Evolutionary conservation across 31 red algal species (phyloP).

Genomic region (Odonthalia washingtoniensis): DNA sequence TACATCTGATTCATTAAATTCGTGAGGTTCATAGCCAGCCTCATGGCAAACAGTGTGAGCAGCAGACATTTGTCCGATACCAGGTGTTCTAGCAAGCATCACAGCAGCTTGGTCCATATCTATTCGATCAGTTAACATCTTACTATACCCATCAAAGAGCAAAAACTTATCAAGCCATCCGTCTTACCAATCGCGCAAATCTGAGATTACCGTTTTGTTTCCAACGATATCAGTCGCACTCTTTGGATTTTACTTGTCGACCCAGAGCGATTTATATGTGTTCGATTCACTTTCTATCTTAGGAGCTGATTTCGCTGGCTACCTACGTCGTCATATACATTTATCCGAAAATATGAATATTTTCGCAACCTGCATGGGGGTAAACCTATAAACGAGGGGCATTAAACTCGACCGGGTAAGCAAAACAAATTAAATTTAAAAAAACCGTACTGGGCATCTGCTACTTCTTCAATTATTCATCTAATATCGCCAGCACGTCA

Average conservation of each 20-base stretch:
- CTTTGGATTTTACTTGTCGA: slow-evolving; percentile 87
- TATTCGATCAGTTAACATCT: slow-evolving; percentile 50
- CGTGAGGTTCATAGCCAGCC: slow-evolving; percentile 82
- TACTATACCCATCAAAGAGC: slow-evolving; percentile 45
- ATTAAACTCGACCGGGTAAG: too few relatives aligned
- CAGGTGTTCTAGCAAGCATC: slow-evolving; percentile 89
- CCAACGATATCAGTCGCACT: slow-evolving; percentile 64
- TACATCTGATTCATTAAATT: slow-evolving; percentile 94
- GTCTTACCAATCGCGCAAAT: slow-evolving; percentile 72
- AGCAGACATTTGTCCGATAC: slow-evolving; percentile 88
- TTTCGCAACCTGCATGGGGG: too few relatives aligned
- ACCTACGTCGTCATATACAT: too few relatives aligned
- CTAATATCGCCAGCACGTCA: too few relatives aligned
- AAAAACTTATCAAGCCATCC: slow-evolving; percentile 62
- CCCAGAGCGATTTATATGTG: slow-evolving; percentile 85
- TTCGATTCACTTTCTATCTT: too few relatives aligned
- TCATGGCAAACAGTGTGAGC: slow-evolving; percentile 76
- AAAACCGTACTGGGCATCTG: too few relatives aligned
- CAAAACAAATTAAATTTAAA: too few relatives aligned
- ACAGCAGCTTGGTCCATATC: slow-evolving; percentile 55
- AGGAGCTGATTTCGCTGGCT: too few relatives aligned
- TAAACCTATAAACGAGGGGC: too few relatives aligned
- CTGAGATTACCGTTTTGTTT: slow-evolving; percentile 71
- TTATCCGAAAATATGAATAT: too few relatives aligned
- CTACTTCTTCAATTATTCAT: too few relatives aligned